Evolutionary conservation across 2,329 filamentous ascomycete species (phyloP), one percentile per base, ranked within the genome.

Genomic region (Cladobotryum mycophilum): DNA sequence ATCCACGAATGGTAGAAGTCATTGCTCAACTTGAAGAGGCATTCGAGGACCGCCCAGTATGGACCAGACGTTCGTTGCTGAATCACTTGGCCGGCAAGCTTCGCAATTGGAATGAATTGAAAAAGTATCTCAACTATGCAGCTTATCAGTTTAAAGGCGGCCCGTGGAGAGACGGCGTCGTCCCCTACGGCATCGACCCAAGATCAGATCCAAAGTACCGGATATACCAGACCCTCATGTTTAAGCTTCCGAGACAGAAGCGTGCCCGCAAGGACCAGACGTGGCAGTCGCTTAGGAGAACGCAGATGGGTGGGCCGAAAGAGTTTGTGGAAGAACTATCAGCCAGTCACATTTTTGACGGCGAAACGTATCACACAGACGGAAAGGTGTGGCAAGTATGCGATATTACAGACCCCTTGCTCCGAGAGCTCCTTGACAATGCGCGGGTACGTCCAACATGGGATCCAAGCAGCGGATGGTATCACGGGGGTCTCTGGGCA

Each of bases 341-440:
- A 17, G 65, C 72, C 30, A 84, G 76, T 48, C 91, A 97, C 66
- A 73, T 92, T 1, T 97, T 96, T 67, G 89, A 95, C 54, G 92
- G 92, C 43, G 75, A 82, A 53, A 79, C 78, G 2, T 81, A 92
- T 49, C 81, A 82, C 14, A 79, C 81, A 1, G 90, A 96, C 61
- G 90, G 90, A 37, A 93, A 93, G 61, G 85, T 93, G 45, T 99
- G 90, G 86, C 93, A 97, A 73, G 80, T 95, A 22, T 95, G 90
- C 70, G 93, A 99, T 66, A 85, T 97, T 49, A 86, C 82, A 0
- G 92, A 97, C 60, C 88, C 89, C 0, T 63, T 91, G 1, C 74
- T 97, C 1, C 71, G 74, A 1, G 67, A 74, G 11, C 71, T 96
- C 3, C 75, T 96, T 37, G 77, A 83, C 17, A 79, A 81, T 0